Conservation (phyloP, 2,329 filamentous ascomycete genomes). For the Colletotrichum navitas region DNA sequence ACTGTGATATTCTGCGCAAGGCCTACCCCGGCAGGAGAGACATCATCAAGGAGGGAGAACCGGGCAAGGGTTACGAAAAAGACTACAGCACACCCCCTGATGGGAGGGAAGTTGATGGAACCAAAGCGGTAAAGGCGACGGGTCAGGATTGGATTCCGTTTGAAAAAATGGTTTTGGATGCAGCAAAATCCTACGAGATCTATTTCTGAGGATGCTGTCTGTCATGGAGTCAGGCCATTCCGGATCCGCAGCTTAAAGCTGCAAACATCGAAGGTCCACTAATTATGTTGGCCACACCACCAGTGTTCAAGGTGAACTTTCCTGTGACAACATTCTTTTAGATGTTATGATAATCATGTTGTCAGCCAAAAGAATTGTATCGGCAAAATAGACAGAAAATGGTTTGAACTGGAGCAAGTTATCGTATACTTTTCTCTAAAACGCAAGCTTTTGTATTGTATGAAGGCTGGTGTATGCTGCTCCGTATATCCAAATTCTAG, state of each 20-base stretch:
- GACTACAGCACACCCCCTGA: conserved; percentile 29
- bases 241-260: background rate
- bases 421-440: background rate
- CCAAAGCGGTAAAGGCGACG: conserved; percentile 35
- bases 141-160: conserved; percentile 29
- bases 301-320: background rate
- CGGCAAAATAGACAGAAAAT: no score
- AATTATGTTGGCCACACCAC: background rate
- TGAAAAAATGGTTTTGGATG: conserved; percentile 35
- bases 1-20: conserved; percentile 29
- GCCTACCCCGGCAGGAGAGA: conserved; percentile 19
- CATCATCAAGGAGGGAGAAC: conserved; percentile 32
- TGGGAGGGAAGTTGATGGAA: conserved; percentile 24
- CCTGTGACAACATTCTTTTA: background rate
- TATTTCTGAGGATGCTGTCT: conserved; percentile 6
- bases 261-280: background rate
- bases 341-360: background rate
- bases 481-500: background rate
- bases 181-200: conserved; percentile 36
- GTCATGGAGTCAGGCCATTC: background rate
- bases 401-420: background rate
- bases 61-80: conserved; percentile 28
- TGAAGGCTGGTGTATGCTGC: background rate
- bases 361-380: background rate
- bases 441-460: background rate